phyloP scores from a whole-genome alignment of 176 grass and related monocot species.

The Rhipidocladum racemiflorum region DNA sequence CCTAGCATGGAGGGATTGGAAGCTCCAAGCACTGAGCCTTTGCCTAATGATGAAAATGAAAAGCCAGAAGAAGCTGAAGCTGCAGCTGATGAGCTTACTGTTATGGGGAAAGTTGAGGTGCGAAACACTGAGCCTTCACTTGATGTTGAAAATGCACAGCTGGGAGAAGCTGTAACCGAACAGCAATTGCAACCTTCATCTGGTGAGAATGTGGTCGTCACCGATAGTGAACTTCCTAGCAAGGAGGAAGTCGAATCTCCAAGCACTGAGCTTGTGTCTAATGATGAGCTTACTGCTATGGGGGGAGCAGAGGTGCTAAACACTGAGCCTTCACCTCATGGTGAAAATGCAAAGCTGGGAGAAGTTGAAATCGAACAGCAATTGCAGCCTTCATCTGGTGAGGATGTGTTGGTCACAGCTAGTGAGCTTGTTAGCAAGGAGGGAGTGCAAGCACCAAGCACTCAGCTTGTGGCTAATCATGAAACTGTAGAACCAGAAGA shows the following conservation, averaged over 20 bases:
- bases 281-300: neutral
- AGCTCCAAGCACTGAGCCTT: neutral
- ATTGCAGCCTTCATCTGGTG: neutral
- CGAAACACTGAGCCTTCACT: neutral
- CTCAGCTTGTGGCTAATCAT: neutral
- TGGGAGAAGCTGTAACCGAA: neutral
- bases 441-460: neutral
- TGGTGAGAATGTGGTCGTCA: neutral
- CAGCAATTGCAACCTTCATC: neutral
- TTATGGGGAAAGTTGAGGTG: neutral
- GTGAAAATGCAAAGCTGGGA: neutral
- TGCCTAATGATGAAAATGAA: neutral
- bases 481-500: neutral
- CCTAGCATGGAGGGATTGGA: neutral
- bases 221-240: neutral
- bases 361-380: neutral
- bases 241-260: neutral
- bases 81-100: neutral
- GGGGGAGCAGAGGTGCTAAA: neutral
- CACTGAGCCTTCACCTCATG: neutral
- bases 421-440: neutral
- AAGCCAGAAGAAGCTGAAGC: neutral
- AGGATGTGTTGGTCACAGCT: neutral
- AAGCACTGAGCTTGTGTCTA: neutral
- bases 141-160: neutral